phyloP scores from a whole-genome alignment of 805 yeast species.

The Brettanomyces bruxellensis region DNA sequence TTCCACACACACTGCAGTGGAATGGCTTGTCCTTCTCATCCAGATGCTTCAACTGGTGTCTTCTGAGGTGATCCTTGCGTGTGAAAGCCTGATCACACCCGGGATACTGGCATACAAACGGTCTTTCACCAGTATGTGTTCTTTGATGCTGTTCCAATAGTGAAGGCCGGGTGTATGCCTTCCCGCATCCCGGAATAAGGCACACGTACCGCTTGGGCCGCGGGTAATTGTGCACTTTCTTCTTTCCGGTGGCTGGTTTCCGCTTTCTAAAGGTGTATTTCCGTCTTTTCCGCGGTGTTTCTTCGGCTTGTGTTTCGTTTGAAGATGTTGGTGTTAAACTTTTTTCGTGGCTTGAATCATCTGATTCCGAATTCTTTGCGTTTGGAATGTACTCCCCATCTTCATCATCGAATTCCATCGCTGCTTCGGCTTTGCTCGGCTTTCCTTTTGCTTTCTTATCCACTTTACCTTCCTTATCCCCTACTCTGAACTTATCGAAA shows the following conservation, averaged over 20 bases:
- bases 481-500: too few relatives aligned
- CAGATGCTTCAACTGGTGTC: slow-evolving; percentile 62
- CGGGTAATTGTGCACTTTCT: slow-evolving; percentile 26
- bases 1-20: slow-evolving; percentile 65
- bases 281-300: slow-evolving; percentile 2
- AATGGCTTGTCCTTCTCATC: slow-evolving; percentile 50
- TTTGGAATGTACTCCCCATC: not conserved
- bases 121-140: slow-evolving; percentile 73
- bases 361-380: not conserved
- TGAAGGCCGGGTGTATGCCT: slow-evolving; percentile 74
- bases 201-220: slow-evolving; percentile 61
- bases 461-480: too few relatives aligned
- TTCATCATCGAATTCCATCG: not conserved
- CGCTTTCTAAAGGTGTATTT: slow-evolving; percentile 2
- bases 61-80: slow-evolving; percentile 71
- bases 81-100: slow-evolving; percentile 59
- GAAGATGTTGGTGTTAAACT: not conserved
- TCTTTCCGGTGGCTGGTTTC: slow-evolving; percentile 11
- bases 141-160: slow-evolving; percentile 73
- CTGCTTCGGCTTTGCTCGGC: not conserved
- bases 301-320: not conserved
- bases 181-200: slow-evolving; percentile 55
- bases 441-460: too few relatives aligned
- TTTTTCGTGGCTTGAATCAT: not conserved
- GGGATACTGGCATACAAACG: slow-evolving; percentile 50